These are phyloP conservation scores for Acer campestre DNA, from an alignment of 345 rosid genomes.

Conservation along the genomic window DNA sequence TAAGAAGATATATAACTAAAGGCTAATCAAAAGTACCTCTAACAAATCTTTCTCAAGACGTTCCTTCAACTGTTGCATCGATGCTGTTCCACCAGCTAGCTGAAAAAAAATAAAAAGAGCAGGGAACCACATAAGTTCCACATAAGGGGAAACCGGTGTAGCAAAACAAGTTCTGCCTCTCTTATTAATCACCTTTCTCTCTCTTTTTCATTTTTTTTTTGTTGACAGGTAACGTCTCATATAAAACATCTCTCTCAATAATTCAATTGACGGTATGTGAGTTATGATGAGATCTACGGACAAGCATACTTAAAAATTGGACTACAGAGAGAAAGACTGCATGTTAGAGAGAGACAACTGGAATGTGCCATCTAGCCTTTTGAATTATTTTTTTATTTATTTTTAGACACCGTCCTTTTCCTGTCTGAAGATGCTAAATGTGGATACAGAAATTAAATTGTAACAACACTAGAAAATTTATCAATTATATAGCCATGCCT, in stretches of 20 bases:
- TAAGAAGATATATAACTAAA: not conserved
- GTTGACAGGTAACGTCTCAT: not conserved
- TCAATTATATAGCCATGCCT: not conserved
- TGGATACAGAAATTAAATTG: not conserved
- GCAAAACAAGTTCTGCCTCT: not conserved
- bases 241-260: not conserved
- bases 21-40: conserved; percentile 52
- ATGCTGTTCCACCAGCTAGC: conserved; percentile 99
- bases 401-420: not conserved
- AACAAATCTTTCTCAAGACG: conserved; percentile 97
- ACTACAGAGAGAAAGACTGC: not conserved
- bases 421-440: not conserved
- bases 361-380: not conserved
- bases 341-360: not conserved
- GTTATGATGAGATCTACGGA: not conserved
- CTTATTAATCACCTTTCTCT: not conserved
- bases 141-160: not conserved
- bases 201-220: too few relatives aligned
- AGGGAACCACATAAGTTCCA: conserved; percentile 14
- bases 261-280: not conserved
- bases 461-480: not conserved
- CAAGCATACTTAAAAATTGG: not conserved
- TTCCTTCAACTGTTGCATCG: conserved; percentile 98
- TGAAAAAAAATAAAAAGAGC: conserved; percentile 29
- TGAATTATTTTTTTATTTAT: not conserved